A percentile compares a stretch with the other conserved stretches of the same genome.
Evolutionary conservation across 2,329 filamentous ascomycete genomes (phyloP).

Genomic region (Paracoccidioides lutzii): DNA sequence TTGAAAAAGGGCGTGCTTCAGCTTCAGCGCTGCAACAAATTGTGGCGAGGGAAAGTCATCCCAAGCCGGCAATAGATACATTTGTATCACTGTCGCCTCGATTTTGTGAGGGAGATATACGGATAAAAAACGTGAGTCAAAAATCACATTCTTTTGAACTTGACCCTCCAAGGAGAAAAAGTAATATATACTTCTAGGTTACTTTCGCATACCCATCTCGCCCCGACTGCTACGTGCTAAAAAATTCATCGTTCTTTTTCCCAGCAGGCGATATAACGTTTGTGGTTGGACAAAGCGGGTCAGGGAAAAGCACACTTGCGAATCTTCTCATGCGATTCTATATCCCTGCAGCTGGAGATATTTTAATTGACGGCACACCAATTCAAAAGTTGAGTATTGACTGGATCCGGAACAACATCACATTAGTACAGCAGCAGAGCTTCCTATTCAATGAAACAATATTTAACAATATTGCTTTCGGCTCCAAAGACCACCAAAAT

Average conservation of each 20-base stretch:
- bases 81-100: constrained; percentile 20
- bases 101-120: constrained; percentile 53
- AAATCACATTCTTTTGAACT: constrained; percentile 18
- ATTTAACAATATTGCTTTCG: constrained; percentile 64
- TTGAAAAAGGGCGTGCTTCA: constrained; percentile 69
- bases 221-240: constrained; percentile 46
- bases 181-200: constrained; percentile 39
- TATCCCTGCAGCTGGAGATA: constrained; percentile 48
- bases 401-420: constrained; percentile 69
- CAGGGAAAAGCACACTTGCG: constrained; percentile 79
- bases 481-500: constrained; percentile 38
- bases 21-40: constrained; percentile 48
- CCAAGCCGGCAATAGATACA: constrained; percentile 16
- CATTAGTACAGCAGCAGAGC: constrained; percentile 69
- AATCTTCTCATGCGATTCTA: constrained; percentile 73
- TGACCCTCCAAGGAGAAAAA: no score
- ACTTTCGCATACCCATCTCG: constrained; percentile 70
- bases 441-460: constrained; percentile 72
- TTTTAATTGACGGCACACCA: constrained; percentile 54
- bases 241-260: constrained; percentile 54
- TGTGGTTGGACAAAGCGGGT: constrained; percentile 74
- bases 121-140: constrained; percentile 49
- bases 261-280: constrained; percentile 61
- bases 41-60: constrained; percentile 18
- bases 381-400: constrained; percentile 49